Base-by-base conservation (phyloP, 106 monocot genomes). In the Apostasia ramifera region DNA sequence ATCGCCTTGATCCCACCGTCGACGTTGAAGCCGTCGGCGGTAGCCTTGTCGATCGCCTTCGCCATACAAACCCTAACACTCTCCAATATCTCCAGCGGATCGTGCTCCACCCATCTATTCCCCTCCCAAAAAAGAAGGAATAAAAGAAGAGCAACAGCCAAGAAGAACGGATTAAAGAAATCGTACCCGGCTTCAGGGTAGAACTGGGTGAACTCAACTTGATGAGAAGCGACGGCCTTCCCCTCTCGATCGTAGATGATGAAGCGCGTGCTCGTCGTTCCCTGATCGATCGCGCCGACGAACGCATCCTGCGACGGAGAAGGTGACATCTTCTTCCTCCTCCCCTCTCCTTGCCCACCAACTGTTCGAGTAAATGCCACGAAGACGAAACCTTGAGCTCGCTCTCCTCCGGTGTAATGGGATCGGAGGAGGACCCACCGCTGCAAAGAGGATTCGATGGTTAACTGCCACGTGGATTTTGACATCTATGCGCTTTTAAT, bases 31-130 rank as follows among this genome's bases (percentile, higher is more conserved):
- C 93, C 89, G 39, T 66, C 84, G n/a, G 77, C 93, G 7, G 80
- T 78, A 1, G 93, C 93, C 79, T 89, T 93, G 61, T 93, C 88
- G 12, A 89, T 2, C 39, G 93, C 89, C 81, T 86, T 88, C 45
- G 83, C 86, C 79, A 77, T 86, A 75, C 93, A 93, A 10, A 80
- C 80, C 63, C 58, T 69, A 57, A 93, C 86, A 63, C 81, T 93
- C 71, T 93, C 81, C 77, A 93, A 43, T 62, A 93, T 93, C 84
- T 93, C 93, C 77, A 67, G 73, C 9, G 93, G 89, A 51, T 89
- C 86, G 74, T 93, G 93, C 86, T 93, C 93, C 74, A 93, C 86
- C 89, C 89, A 93, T 82, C 89, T 93, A 63, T 11, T 10, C 44
- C 49, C 43, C 61, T 12, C 6, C 52, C 10, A 37, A 48, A 47